These are phyloP conservation scores for Hyphopichia homilentoma DNA, from an alignment of 805 yeast species.

Conservation along the genomic window DNA sequence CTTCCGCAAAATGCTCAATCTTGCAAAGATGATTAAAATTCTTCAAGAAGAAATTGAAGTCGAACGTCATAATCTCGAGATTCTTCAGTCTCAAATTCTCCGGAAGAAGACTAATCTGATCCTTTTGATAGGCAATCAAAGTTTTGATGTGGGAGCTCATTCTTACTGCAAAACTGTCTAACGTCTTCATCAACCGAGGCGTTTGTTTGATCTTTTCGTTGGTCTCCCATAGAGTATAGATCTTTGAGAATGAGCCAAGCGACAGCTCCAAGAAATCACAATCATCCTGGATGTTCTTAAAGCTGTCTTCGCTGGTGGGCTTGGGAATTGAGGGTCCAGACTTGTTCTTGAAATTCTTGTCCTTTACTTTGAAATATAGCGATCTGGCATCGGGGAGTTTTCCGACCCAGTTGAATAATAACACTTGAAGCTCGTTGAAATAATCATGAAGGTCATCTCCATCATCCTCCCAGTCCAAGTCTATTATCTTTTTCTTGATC, in stretches of 20 bases:
- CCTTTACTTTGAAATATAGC: conserved; percentile 39
- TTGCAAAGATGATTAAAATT: conserved; percentile 30
- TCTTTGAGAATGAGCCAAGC: too few species aligned
- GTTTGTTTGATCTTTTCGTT: conserved; percentile 1
- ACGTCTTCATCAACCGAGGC: conserved; percentile 3
- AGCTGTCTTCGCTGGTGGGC: neutral
- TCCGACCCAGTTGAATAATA: conserved; percentile 65
- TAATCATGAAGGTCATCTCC: conserved; percentile 45
- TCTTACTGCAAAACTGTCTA: conserved; percentile 9
- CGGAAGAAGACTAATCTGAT: neutral
- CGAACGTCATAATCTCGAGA: conserved; percentile 9
- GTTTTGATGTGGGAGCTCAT: conserved; percentile 12
- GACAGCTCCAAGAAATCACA: neutral
- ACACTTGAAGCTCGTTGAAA: conserved; percentile 54
- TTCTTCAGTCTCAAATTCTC: conserved; percentile 2
- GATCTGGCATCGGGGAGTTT: conserved; percentile 59
- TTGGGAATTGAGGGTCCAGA: neutral
- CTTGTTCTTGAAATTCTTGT: conserved; percentile 14
- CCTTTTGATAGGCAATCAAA: conserved; percentile 4
- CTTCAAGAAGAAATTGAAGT: conserved; percentile 22
- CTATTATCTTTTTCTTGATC: conserved; percentile 41
- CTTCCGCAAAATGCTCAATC: conserved; percentile 25
- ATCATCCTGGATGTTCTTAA: neutral
- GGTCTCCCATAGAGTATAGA: neutral
- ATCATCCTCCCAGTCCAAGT: conserved; percentile 28